Conservation (phyloP, 768 basidiomycete genomes). For the Paxillus rubicundulus region DNA sequence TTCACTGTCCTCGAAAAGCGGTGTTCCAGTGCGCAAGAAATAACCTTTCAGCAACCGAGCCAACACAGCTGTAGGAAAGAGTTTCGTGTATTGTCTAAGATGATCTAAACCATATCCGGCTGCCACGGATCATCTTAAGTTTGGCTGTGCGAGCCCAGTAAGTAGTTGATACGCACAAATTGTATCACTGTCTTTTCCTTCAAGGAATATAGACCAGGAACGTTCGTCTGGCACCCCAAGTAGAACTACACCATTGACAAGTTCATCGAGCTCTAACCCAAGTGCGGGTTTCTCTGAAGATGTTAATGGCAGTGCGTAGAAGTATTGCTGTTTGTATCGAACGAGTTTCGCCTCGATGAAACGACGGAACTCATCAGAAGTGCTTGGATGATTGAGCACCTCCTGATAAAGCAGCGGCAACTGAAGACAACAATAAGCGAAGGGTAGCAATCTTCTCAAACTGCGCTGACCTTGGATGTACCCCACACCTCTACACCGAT, state of each 20-base stretch:
- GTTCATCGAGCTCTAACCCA: slow-evolving; percentile 62
- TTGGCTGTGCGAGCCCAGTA: not conserved
- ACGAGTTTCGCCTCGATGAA: slow-evolving; percentile 74
- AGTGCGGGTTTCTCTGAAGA: slow-evolving; percentile 44
- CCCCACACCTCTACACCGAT: slow-evolving; percentile 65
- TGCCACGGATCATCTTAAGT: slow-evolving; percentile 26
- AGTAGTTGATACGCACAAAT: slow-evolving; percentile 49
- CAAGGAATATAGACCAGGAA: slow-evolving; percentile 79
- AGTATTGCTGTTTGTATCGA: slow-evolving; percentile 55
- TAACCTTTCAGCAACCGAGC: slow-evolving; percentile 63
- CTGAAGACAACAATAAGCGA: slow-evolving; percentile 35
- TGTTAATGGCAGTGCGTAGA: slow-evolving; percentile 56
- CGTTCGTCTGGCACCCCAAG: slow-evolving; percentile 74
- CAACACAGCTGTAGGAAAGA: slow-evolving; percentile 64
- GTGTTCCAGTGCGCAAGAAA: slow-evolving; percentile 56
- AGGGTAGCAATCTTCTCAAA: not conserved
- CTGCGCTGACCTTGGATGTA: slow-evolving; percentile 51
- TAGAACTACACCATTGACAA: slow-evolving; percentile 74
- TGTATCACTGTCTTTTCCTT: slow-evolving; percentile 64
- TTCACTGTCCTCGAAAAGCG: slow-evolving; percentile 40
- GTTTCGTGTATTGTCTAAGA: slow-evolving; percentile 55
- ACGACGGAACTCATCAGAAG: slow-evolving; percentile 78
- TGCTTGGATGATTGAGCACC: slow-evolving; percentile 76
- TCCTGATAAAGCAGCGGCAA: slow-evolving; percentile 73
- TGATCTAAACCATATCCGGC: slow-evolving; percentile 59